Evolutionary conservation across 2,329 filamentous ascomycete genomes (phyloP), one percentile per base, ranked within the genome.

Genomic region (Penicillium sp.): DNA sequence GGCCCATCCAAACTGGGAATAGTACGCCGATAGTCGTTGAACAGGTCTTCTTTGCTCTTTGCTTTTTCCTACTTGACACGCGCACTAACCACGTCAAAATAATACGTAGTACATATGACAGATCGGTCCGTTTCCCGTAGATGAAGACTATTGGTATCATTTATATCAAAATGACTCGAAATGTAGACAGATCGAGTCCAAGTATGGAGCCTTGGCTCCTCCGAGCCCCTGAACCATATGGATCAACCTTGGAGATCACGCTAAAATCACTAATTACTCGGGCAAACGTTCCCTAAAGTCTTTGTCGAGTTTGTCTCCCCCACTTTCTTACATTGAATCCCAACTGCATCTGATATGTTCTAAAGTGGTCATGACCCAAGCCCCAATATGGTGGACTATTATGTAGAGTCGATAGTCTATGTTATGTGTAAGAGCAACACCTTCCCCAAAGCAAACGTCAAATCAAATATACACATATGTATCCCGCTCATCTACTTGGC

Each of bases 401-500:
- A 34, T 34, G 31, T 34, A 34, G 31, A 42, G 44, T 50, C 42
- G 11, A 42, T 47, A 40, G 23, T 51, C 51, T 54, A 54, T 51
- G 40, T 51, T 54, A 54, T 51, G 40, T 51, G 41, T 48, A 45
- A 44, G 24, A 20, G 10, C 37, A 34, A 34, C 14, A 20, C 14
- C 14, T 18, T 34, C 16, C 1, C 31, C 31, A n/a, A n/a, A n/a
- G n/a, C 9, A n/a, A 8, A 11, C 11, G 18, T 34, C 31, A 34
- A 42, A 32, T 34, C 31, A 34, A 34, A 34, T 34, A 16, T 34
- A 34, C 44, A 16, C 26, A 51, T 36, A 44, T 36, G 50, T 36
- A 44, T 36, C 13, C 40, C n/a, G 24, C 24, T 26, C n/a, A 11
- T 40, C 52, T 49, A 43, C 38, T 55, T 55, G 32, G 58, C 58